Evolutionary conservation across 768 basidiomycete genomes (phyloP).

Genomic region (Suillus placidus): DNA sequence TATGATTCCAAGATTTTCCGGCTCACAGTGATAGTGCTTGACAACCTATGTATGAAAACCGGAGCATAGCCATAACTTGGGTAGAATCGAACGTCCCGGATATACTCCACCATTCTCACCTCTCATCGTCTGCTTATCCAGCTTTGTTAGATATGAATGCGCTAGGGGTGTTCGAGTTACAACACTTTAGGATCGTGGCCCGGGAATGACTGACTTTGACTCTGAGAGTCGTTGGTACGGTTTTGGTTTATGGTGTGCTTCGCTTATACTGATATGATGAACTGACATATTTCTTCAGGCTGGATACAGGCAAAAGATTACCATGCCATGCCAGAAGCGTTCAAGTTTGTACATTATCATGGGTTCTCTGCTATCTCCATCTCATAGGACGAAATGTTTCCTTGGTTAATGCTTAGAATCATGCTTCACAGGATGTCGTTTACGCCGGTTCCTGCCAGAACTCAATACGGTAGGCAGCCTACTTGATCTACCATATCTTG

Average conservation of each 20-base stretch:
- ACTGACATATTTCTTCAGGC: not conserved
- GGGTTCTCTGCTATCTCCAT: not conserved
- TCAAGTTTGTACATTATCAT: not conserved
- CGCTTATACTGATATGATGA: not conserved
- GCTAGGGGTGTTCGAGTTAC: not conserved
- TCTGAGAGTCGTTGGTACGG: not conserved
- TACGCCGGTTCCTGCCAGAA: not conserved
- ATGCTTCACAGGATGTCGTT: not conserved
- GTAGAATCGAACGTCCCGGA: not conserved
- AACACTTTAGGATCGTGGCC: not conserved
- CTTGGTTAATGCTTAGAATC: not conserved
- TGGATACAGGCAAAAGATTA: not conserved
- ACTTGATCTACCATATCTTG: not conserved
- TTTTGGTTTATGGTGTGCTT: not conserved
- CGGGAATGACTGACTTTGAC: not conserved
- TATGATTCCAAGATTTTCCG: not conserved
- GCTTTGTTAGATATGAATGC: not conserved
- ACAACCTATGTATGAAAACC: not conserved
- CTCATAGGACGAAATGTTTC: not conserved
- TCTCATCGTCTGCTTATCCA: not conserved
- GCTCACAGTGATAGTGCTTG: not conserved
- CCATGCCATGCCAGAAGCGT: not conserved
- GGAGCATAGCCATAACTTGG: not conserved
- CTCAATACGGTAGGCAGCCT: conserved; percentile 1
- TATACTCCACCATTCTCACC: not conserved